Conservation (phyloP, 2,329 filamentous ascomycete genomes). For the Xylaria sp. region DNA sequence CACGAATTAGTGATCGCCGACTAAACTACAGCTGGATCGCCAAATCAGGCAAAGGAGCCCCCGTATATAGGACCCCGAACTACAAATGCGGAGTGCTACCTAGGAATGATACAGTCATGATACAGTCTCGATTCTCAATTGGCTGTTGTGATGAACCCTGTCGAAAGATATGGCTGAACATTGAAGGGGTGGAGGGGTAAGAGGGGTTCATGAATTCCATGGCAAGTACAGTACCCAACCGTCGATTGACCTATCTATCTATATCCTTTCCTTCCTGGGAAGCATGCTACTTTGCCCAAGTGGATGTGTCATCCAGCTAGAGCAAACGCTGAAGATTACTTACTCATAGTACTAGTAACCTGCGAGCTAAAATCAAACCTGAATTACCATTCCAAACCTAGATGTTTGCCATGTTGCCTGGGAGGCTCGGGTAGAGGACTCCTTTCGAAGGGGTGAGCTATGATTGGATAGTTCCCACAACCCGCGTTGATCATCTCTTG, state of each 20-base stretch:
- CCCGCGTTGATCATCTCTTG: not conserved
- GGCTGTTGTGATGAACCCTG: constrained; percentile 11
- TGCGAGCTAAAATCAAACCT: no score
- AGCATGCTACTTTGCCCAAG: no score
- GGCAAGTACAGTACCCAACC: no score
- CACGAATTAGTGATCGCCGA: constrained; percentile 3
- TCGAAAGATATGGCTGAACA: no score
- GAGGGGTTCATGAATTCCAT: not conserved
- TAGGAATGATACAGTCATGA: not conserved
- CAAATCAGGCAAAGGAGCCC: not conserved
- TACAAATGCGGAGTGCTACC: constrained; percentile 13
- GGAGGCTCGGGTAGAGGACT: not conserved
- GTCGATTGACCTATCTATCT: no score
- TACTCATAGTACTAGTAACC: no score
- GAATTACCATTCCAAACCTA: not conserved
- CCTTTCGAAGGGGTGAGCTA: not conserved
- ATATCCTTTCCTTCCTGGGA: not conserved
- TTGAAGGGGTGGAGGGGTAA: no score
- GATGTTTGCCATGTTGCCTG: not conserved
- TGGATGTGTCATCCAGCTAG: no score
- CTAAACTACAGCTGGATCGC: not conserved
- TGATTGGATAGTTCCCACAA: not conserved
- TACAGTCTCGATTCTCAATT: not conserved
- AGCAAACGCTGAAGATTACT: no score
- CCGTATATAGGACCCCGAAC: not conserved